A percentile compares a stretch with the other conserved stretches of the same genome.
These are phyloP conservation scores for Gossypium thurberi DNA, from an alignment of 345 rosid genomes.

Conservation along the genomic window DNA sequence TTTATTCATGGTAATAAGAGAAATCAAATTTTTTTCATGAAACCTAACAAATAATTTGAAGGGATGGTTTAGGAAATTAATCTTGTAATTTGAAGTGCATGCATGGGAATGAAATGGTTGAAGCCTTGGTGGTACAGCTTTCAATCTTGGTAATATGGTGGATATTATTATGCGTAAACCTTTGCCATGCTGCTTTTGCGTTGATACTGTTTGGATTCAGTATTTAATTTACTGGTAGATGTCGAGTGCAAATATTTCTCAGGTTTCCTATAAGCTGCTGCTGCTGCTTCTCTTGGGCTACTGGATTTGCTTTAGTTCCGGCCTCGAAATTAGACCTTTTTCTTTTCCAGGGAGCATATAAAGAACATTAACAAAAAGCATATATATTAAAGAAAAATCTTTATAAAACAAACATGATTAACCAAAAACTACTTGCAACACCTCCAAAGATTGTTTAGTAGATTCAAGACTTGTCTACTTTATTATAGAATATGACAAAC, in stretches of 20 bases:
- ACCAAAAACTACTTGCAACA: background rate
- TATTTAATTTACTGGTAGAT: too few relatives aligned
- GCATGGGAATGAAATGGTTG: background rate
- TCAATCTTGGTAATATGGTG: background rate
- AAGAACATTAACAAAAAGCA: background rate
- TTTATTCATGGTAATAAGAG: too few relatives aligned
- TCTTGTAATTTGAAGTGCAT: background rate
- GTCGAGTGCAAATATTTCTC: background rate
- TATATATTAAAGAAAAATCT: background rate
- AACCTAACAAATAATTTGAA: too few relatives aligned
- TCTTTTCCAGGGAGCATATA: background rate
- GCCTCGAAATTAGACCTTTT: background rate
- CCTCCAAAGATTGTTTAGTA: background rate
- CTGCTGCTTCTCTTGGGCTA: background rate
- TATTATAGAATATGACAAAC: background rate
- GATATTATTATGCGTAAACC: background rate
- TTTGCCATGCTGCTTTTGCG: too few relatives aligned
- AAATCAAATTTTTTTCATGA: too few relatives aligned
- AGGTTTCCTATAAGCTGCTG: background rate
- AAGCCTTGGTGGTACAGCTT: background rate
- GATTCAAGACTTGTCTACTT: background rate
- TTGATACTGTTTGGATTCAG: too few relatives aligned
- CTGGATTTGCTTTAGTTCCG: background rate
- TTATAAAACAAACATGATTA: background rate
- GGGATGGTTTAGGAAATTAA: background rate